Base-by-base conservation (phyloP, 352 stramenopile genomes). In the Pythium vanterpoolii region DNA sequence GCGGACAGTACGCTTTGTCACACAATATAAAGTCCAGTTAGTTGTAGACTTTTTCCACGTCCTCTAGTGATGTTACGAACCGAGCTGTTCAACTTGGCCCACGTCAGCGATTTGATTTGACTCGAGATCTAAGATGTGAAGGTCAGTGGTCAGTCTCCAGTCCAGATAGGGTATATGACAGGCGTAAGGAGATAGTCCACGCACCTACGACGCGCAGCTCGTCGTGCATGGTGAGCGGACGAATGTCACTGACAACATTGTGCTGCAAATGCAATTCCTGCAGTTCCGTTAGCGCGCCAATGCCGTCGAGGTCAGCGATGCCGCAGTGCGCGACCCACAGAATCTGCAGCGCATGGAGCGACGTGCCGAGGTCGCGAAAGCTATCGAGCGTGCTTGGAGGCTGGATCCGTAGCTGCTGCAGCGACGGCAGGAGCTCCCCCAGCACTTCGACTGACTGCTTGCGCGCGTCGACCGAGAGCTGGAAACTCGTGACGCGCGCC, bases 401-500 rank as follows among this genome's bases (percentile, higher is more conserved):
- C 36, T 75, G 59, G 24, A 96, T 65, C 16, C 72, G 69, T 21
- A 96, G 64, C 33, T 87, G 74, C 51, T 82, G 70, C 9, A 96
- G 58, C 21, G 83, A 81, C 9, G 87, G 83, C 26, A 96, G 62
- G 5, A 95, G 55, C 56, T 93, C 79, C 14, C 79, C 82, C 39
- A 96, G 79, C 8, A 84, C 71, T 51, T 92, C 83, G 8, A 93
- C 67, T n/a, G 84, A 93, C 42, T 96, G 86, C 49, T 87, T 88
- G 27, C 62, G 64, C 16, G 83, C 85, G 62, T 96, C 83, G 3
- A 96, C 70, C 2, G 76, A 74, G 23, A 96, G 67, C 56, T 86
- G 64, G 18, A 95, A 56, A 23, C 59, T 75, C 38, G 68, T 79
- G 18, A 94, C 78, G 23, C 60, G 59, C 4, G 67, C 62, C 4